Percentiles rank a stretch among this genome's conserved stretches.
phyloP scores from a whole-genome alignment of 257 asterid species.

The Scutellaria galericulata region DNA sequence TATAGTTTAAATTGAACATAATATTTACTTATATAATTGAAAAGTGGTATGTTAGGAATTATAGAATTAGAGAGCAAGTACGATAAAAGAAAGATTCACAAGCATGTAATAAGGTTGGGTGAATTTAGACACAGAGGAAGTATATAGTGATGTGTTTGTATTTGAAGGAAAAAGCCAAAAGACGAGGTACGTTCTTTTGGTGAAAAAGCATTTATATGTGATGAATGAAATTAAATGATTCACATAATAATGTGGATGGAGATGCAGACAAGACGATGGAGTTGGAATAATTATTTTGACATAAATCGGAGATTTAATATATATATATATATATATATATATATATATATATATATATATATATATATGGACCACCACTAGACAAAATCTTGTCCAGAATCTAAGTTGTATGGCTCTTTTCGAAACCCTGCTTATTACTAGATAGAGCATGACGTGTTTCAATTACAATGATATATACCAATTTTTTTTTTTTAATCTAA shows the following conservation, averaged over 20 bases:
- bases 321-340: no score
- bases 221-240: background rate
- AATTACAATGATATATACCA: no score
- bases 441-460: background rate
- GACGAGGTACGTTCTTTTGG: constrained; percentile 2
- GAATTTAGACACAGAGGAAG: background rate
- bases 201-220: constrained; percentile 15
- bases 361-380: constrained; percentile 21
- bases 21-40: no score
- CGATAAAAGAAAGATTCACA: no score
- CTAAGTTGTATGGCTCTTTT: constrained; percentile 13
- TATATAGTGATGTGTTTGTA: background rate
- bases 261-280: no score
- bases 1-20: no score
- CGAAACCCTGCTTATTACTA: background rate
- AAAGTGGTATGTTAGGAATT: no score
- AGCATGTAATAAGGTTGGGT: background rate
- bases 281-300: constrained; percentile 13
- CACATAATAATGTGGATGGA: no score
- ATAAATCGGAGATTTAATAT: background rate
- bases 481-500: no score
- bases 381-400: constrained; percentile 28
- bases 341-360: no score
- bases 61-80: no score
- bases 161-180: constrained; percentile 5